Evolutionary conservation across 169 alveolate genomes (phyloP), one percentile per base, ranked within the genome.

Genomic region (Eimeria tenella): DNA sequence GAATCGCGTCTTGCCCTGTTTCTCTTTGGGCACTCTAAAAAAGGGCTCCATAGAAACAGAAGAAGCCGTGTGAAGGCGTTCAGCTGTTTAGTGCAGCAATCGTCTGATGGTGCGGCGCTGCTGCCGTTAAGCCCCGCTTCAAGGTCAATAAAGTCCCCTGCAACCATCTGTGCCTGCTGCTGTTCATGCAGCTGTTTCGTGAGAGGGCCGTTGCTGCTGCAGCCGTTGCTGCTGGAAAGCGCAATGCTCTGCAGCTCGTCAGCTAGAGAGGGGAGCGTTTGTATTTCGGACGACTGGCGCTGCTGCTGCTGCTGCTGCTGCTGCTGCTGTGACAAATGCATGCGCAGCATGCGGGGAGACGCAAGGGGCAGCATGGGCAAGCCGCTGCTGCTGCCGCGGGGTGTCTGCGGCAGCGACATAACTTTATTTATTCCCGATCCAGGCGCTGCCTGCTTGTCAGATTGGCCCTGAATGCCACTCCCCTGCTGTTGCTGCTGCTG

Each of bases 241-340:
- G 60, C 31, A 49, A 3, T 52, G 49, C 25, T 23, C 56, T n/a
- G 19, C 42, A 74, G 31, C 62, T 74, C 84, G 21, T 31, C 84
- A 50, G 84, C 84, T 31, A 74, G 84, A 13, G 84, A 74, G 42
- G 84, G 84, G 15, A 42, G 62, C 21, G 68, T 13, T 58, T 58
- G 21, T 10, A 17, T 17, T 13, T 58, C 68, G 68, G 68, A 58
- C 3, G 68, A 13, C 19, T 31, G 79, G 52, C 79, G 49, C 79
- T 15, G 79, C 9, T 15, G 21, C 79, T 10, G 84, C 84, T 74
- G 62, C 25, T 52, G 84, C 49, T n/a, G 84, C 84, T 42, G 84
- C 84, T 74, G 84, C 84, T 74, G 84, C 84, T 74, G 84, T 53
- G 42, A 53, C 42, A 74, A n/a, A n/a, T 74, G 84, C 63, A 74